Conservation (phyloP, 768 basidiomycete species). For the Coprinopsis strossmayeri region DNA sequence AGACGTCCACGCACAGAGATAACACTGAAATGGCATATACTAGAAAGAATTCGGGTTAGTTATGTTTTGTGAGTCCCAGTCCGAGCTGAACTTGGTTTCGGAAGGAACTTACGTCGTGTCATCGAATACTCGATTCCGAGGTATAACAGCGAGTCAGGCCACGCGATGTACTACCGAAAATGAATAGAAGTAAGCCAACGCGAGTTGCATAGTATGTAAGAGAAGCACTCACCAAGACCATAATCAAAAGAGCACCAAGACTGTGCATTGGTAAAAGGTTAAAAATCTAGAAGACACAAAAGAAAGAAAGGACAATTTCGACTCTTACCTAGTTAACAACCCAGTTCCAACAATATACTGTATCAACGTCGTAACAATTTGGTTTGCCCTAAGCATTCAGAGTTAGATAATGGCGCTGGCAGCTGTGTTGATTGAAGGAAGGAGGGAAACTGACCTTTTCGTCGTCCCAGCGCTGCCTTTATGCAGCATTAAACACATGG, state of each 20-base stretch:
- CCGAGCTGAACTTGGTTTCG: neutral
- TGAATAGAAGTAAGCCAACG: neutral
- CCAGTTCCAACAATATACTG: conserved; percentile 27
- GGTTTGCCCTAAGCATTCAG: conserved; percentile 24
- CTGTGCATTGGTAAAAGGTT: conserved; percentile 13
- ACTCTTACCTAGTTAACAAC: conserved; percentile 24
- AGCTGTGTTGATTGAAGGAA: too few relatives aligned
- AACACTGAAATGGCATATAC: conserved; percentile 18
- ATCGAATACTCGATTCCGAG: conserved; percentile 25
- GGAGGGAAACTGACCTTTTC: conserved; percentile 14
- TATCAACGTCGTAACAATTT: conserved; percentile 21
- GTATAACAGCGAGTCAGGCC: conserved; percentile 23
- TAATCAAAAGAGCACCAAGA: conserved; percentile 22
- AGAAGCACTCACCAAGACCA: conserved; percentile 21
- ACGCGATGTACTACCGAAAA: conserved; percentile 20
- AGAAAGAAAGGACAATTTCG: too few relatives aligned
- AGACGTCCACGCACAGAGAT: conserved; percentile 10
- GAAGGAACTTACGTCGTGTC: conserved; percentile 22
- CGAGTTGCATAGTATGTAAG: neutral
- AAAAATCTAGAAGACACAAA: too few relatives aligned
- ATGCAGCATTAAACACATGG: conserved; percentile 25
- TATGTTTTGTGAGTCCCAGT: neutral
- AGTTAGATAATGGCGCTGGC: too few relatives aligned
- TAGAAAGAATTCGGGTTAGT: conserved; percentile 1
- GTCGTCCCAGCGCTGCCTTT: conserved; percentile 20